These are phyloP conservation scores for Dalechampia spathulata DNA, from an alignment of 441 rosid genomes.

Conservation along the genomic window DNA sequence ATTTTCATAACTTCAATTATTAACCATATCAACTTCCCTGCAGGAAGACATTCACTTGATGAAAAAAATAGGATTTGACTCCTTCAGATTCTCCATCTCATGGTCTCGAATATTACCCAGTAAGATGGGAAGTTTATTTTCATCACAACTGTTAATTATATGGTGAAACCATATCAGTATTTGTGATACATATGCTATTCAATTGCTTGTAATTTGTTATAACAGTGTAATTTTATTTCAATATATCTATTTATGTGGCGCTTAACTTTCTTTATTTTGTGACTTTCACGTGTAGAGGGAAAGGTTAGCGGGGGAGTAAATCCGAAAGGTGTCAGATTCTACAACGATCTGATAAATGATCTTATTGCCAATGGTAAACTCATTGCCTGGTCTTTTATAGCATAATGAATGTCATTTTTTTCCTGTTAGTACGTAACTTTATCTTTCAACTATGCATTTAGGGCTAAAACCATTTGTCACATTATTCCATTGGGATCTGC, in stretches of 20 bases:
- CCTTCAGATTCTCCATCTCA: constrained; percentile 56
- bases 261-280: background rate
- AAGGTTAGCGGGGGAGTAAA: constrained; percentile 48
- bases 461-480: constrained; percentile 29
- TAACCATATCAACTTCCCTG: background rate
- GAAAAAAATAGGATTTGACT: constrained; percentile 43
- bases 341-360: constrained; percentile 56
- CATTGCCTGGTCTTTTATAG: no score
- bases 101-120: constrained; percentile 59
- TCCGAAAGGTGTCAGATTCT: constrained; percentile 40
- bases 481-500: constrained; percentile 29
- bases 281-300: constrained; percentile 27
- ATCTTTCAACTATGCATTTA: background rate
- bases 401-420: no score
- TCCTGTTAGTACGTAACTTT: no score
- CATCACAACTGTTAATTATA: no score
- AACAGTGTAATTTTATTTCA: no score
- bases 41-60: constrained; percentile 41
- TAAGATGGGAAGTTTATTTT: constrained; percentile 8
- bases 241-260: background rate
- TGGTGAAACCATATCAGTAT: no score
- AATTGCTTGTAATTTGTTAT: no score
- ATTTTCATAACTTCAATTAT: no score
- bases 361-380: constrained; percentile 49
- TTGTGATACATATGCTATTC: no score